phyloP scores from a whole-genome alignment of 805 yeast genomes.

The Ogataea chonburiensis region DNA sequence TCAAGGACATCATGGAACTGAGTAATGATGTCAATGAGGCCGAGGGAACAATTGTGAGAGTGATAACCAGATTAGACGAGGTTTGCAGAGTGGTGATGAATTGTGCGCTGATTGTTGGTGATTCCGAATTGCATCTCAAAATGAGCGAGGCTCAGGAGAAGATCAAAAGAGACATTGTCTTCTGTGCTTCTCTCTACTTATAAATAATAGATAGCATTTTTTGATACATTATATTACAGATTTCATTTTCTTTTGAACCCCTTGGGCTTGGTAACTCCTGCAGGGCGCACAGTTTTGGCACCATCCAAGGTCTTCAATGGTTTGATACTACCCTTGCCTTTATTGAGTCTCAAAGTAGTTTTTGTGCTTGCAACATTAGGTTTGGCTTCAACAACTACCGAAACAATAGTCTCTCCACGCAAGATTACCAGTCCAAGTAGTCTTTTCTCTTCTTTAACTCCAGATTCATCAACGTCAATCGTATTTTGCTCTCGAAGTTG shows the following conservation, averaged over 20 bases:
- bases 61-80: constrained; percentile 90
- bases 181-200: constrained; percentile 90
- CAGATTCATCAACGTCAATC: constrained; percentile 33
- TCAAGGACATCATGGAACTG: constrained; percentile 85
- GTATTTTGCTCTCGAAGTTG: constrained; percentile 16
- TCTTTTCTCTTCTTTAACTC: constrained; percentile 63
- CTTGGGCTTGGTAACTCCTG: constrained; percentile 23
- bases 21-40: constrained; percentile 67
- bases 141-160: constrained; percentile 91
- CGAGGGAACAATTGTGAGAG: constrained; percentile 96
- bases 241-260: constrained; percentile 19
- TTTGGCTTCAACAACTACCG: constrained; percentile 69
- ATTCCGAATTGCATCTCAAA: constrained; percentile 81
- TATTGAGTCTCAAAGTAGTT: constrained; percentile 33
- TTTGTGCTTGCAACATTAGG: constrained; percentile 36
- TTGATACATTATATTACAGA: neutral
- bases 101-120: constrained; percentile 94
- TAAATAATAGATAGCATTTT: constrained; percentile 31
- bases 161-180: constrained; percentile 94
- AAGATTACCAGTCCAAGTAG: constrained; percentile 76
- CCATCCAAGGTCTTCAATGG: constrained; percentile 28
- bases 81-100: constrained; percentile 91
- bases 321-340: constrained; percentile 34
- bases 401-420: constrained; percentile 84
- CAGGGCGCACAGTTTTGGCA: constrained; percentile 20